Conservation (phyloP, 2,329 filamentous ascomycete genomes). For the Oidium heveae region DNA sequence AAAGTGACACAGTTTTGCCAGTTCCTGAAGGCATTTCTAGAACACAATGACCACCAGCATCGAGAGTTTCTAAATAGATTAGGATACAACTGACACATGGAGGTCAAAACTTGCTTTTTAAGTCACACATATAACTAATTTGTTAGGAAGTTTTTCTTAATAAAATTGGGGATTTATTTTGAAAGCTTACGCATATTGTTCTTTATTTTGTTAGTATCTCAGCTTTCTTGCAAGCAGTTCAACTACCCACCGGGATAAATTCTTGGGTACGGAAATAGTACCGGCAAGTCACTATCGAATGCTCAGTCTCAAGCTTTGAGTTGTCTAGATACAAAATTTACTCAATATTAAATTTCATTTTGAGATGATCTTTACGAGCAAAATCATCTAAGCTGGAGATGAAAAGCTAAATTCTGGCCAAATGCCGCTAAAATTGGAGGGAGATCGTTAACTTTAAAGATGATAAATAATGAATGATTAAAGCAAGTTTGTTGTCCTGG, state of each 20-base stretch:
- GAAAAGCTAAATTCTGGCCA: too few species aligned
- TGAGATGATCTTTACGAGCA: slow-evolving; percentile 11
- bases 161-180: slow-evolving; percentile 1
- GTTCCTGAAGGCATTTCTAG: slow-evolving; percentile 98
- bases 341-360: slow-evolving; percentile 62
- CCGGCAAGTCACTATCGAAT: slow-evolving; percentile 32
- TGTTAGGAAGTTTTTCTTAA: slow-evolving; percentile 1
- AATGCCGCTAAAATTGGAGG: too few species aligned
- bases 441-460: too few species aligned
- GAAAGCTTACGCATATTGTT: slow-evolving; percentile 36
- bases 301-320: slow-evolving; percentile 3
- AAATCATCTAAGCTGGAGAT: too few species aligned
- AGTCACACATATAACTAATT: slow-evolving; percentile 52
- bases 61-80: slow-evolving; percentile 37
- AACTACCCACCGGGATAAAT: slow-evolving; percentile 31
- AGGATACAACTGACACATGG: slow-evolving; percentile 2
- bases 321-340: slow-evolving; percentile 15
- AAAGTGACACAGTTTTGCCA: slow-evolving; percentile 83
- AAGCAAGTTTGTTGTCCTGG: too few species aligned
- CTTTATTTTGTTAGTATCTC: slow-evolving; percentile 20
- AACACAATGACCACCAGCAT: slow-evolving; percentile 84
- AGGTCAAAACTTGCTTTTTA: slow-evolving; percentile 28
- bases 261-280: slow-evolving; percentile 50
- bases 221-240: neutral
- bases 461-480: too few species aligned